Base-by-base conservation (phyloP, 805 yeast genomes). In the Hanseniaspora valbyensis region DNA sequence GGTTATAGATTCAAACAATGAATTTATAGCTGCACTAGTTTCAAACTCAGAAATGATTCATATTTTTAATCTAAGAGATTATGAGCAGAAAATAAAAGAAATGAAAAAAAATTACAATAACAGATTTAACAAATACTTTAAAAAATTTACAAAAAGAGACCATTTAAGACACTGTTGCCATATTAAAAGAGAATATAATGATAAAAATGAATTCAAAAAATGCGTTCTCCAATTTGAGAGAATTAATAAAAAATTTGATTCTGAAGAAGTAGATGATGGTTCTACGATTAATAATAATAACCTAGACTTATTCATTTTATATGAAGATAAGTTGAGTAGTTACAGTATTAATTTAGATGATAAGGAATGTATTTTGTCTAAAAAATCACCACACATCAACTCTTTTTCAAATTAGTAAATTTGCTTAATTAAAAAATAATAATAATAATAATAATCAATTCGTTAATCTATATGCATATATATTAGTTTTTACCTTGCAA, bases 21-120 rank as follows among this genome's bases (percentile, higher is more conserved):
- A 71, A 1, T 70, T 81, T 50, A 69, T 89, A n/a, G 78, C 82
- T n/a, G 51, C 25, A 3, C 92, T 89, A 42, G 78, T 88, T 3
- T 81, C 90, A 36, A 78, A 87, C 32, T 82, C 95, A 13, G 94
- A 83, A 28, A 88, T 96, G 0, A 83, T 88, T n/a, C 96, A 88
- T 62, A 76, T 88, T 19, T 88, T 88, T 68, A 70, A 83, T 49
- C 62, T 87, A 49, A 78, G 79, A 1, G 78, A 73, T 29, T 72
- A 48, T 16, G 28, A 40, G 24, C 13, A 18, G 9, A 40, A 19
- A 3, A 48, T 24, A 7, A 29, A 25, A 6, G 19, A 25, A 6
- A 29, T 39, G 14, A 30, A 25, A 18, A 24, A 25, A 6, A 13
- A 10, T 12, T 16, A 22, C 16, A 26, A 26, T 10, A 48, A 34